These are phyloP conservation scores for Xanthoconium stramineum DNA, from an alignment of 768 basidiomycete genomes.

Conservation along the genomic window DNA sequence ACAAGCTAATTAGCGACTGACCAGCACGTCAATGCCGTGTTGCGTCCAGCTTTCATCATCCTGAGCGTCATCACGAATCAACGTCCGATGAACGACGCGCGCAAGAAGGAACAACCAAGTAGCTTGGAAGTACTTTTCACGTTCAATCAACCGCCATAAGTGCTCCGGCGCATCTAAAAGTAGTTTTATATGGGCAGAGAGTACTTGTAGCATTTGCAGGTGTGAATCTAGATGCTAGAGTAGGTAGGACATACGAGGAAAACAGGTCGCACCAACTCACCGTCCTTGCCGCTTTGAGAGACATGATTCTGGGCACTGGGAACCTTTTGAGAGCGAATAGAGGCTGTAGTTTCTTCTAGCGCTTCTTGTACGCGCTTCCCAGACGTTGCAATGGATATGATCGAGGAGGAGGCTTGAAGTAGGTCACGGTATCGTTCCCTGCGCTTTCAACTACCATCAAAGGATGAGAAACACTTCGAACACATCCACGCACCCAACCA, in stretches of 20 bases:
- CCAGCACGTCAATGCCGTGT: slow-evolving; percentile 62
- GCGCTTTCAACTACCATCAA: slow-evolving; percentile 50
- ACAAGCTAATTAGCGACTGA: slow-evolving; percentile 29
- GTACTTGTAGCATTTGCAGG: slow-evolving; percentile 62
- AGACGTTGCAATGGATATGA: slow-evolving; percentile 70
- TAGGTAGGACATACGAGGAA: background rate
- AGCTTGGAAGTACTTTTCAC: slow-evolving; percentile 74
- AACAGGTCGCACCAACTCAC: slow-evolving; percentile 29
- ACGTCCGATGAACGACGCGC: slow-evolving; percentile 76
- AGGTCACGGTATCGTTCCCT: slow-evolving; percentile 91
- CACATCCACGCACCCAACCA: slow-evolving; percentile 78
- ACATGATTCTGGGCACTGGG: slow-evolving; percentile 42
- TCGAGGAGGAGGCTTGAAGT: slow-evolving; percentile 81
- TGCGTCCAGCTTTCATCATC: slow-evolving; percentile 59
- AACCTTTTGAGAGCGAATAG: slow-evolving; percentile 47
- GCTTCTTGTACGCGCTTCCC: slow-evolving; percentile 62
- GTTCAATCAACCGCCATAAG: slow-evolving; percentile 83
- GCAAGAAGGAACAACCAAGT: slow-evolving; percentile 86
- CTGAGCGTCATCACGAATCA: slow-evolving; percentile 61
- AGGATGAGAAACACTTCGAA: slow-evolving; percentile 4
- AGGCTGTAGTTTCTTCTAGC: slow-evolving; percentile 57
- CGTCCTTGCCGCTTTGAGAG: slow-evolving; percentile 38
- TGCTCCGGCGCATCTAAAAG: slow-evolving; percentile 90
- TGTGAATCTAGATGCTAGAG: slow-evolving; percentile 50
- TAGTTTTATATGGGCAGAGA: slow-evolving; percentile 89